Base-by-base conservation (phyloP, 768 basidiomycete species). In the Pulveroboletus sp. region DNA sequence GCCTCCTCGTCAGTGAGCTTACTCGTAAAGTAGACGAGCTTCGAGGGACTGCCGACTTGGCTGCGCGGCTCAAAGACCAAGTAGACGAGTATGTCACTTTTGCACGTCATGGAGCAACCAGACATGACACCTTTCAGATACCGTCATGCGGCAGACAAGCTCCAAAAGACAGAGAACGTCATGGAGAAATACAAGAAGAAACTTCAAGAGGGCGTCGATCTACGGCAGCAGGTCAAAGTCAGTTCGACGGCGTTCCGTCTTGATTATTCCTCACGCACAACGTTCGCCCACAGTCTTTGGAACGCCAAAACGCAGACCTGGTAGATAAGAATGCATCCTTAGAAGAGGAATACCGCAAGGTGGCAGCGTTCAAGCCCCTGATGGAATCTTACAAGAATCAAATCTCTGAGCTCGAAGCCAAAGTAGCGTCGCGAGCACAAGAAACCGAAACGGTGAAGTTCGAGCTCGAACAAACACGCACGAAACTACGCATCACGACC, bases 131-230 rank as follows among this genome's bases (percentile, higher is more conserved):
- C 29, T 31, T 35, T 23, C 51, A 95, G 93, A 63, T 91, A 92
- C 61, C 85, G 86, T 6, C 93, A 97, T 70, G 87, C 92, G 6
- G 88, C 90, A 4, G 96, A 97, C 60, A 89, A 84, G 56, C 73
- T 93, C 35, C 86, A 89, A 60, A 98, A 97, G 75, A 88, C 85
- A 1, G 96, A 98, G 70, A 94, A 94, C 62, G 93, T 96, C 24
- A 90, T 96, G 80, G 93, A 97, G 70, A 99, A 98, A 68, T 94
- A 97, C 70, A 95, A 94, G 73, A 94, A 91, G 78, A 99, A 98
- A 70, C 78, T 98, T 1, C 95, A 97, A 60, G 96, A 97, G 65
- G 83, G 88, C 5, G 92, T 89, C 13, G 91, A 95, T 55, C 73
- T 94, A 17, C 82, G 93, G 23, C 90, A 91, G 54, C 83, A 85